Conservation (phyloP, 2,329 filamentous ascomycete genomes). For the Elsinoe australis region DNA sequence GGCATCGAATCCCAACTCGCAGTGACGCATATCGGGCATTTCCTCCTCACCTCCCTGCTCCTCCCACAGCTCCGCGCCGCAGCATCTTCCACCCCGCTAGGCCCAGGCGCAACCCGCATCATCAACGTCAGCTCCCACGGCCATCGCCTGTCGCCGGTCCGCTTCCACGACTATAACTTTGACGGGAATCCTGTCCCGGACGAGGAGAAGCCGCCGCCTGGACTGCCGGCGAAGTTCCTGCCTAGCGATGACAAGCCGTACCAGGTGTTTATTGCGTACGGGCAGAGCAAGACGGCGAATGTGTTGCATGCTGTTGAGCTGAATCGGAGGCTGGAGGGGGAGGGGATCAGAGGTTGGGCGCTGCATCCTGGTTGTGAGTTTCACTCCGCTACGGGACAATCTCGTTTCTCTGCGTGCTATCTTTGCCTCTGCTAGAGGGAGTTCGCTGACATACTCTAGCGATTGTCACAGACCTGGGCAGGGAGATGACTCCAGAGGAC, state of each 20-base stretch:
- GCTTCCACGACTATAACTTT: constrained; percentile 32
- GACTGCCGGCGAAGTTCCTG: constrained; percentile 17
- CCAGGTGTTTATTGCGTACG: constrained; percentile 35
- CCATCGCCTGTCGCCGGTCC: constrained; percentile 27
- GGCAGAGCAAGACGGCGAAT: constrained; percentile 42
- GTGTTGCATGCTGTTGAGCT: constrained; percentile 38
- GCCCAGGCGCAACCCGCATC: constrained; percentile 21
- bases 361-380: constrained; percentile 35
- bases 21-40: constrained; percentile 23
- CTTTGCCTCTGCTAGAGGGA: not conserved
- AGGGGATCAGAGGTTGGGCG: constrained; percentile 32
- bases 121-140: constrained; percentile 28
- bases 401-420: no score
- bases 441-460: constrained; percentile 12
- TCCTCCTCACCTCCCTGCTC: constrained; percentile 22
- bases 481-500: constrained; percentile 18
- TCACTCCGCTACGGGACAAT: no score
- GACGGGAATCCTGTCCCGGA: constrained; percentile 22
- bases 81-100: constrained; percentile 17
- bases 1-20: constrained; percentile 31
- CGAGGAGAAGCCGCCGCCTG: constrained; percentile 20
- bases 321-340: constrained; percentile 26
- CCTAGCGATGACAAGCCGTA: constrained; percentile 27
- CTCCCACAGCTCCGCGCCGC: constrained; percentile 19
- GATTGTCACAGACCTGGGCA: constrained; percentile 21